Evolutionary conservation across 768 basidiomycete genomes (phyloP), one percentile per base, ranked within the genome.

Genomic region (Agaricus blazei): DNA sequence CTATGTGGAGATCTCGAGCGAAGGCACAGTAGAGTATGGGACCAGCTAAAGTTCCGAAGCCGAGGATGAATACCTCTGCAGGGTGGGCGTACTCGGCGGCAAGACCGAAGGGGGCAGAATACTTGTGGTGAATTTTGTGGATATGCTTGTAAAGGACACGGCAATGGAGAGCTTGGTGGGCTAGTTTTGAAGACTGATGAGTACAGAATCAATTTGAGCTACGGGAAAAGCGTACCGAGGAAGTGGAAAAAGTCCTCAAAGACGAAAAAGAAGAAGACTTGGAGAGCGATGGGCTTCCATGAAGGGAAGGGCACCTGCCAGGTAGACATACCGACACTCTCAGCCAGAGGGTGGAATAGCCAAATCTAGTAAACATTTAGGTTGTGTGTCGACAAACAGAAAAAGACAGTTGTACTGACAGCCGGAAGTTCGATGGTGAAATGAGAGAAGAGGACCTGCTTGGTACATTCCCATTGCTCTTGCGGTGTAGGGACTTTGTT

Each of bases 1-100:
- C 63, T 64, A 99, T 92, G 75, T 99, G 97, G 46, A 98, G 77
- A 69, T 89, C 77, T 6, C 57, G 67, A 28, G 83, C 84, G 67
- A 90, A 81, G 73, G 73, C 83, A 72, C 88, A 91, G 75, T 89
- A 97, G 52, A 96, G 74, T 42, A 98, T 71, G 2, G 96, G 96
- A 2, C 93, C 93, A 31, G 79, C 77, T 60, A 99, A 84, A 3
- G 96, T 97, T 34, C 96, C 97, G 15, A 85, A 82, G 26, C 94
- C 95, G 51, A 98, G 87, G 62, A 98, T 93, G 68, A 97, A 84
- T 51, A 96, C 90, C 70, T 99, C 97, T 9, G 93, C 84, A 0
- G 97, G 97, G 71, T 99, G 97, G 1, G 97, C 95, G 67, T 98
- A 98, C 70, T 99, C 96, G 2, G 97, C 96, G 1, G 92, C 95